Evolutionary conservation across 768 basidiomycete genomes (phyloP), one percentile per base, ranked within the genome.

Genomic region (Termitomyces sp.): DNA sequence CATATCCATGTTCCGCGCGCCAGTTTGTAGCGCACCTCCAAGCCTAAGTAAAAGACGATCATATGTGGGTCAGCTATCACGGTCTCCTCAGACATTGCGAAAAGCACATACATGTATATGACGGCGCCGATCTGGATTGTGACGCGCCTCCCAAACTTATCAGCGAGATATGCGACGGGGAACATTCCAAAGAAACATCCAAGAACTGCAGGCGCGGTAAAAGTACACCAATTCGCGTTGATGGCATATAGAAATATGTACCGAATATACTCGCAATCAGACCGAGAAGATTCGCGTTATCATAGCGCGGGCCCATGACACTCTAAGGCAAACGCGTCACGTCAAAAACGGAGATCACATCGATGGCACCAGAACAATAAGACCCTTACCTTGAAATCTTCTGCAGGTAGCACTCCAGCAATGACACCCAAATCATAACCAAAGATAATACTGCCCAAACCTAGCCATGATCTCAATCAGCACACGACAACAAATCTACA

Each of bases 361-460:
- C 12, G 11, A 29, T 14, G 42, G 29, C n/a, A 11, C 52, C 11
- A 10, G 54, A 32, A 9, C 37, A 15, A 57, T 31, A 14, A 14
- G 29, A 3, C 46, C 46, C 69, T n/a, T 58, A 76, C 75, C 38
- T 67, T 69, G 63, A 78, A 77, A 63, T 78, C 76, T 2, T 68
- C 55, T 11, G 77, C 75, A 4, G 78, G 74, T 38, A 81, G 67
- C 0, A 82, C 77, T 0, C 79, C 77, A 2, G 81, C 81, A 36
- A 83, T 82, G 48, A 82, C 81, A 69, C 81, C 81, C 42, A 82
- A 67, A 61, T 82, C 81, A 73, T 81, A 83, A 61, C 80, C 81
- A 61, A 81, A 81, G 56, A 80, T 79, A 32, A 78, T 76, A 63
- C 74, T 76, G 34, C 79, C 77, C 56, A 80, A 65, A 72, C 75